Evolutionary conservation across 1,284 basidiomycete species (phyloP).

Genomic region (Cryptococcus neoformans): DNA sequence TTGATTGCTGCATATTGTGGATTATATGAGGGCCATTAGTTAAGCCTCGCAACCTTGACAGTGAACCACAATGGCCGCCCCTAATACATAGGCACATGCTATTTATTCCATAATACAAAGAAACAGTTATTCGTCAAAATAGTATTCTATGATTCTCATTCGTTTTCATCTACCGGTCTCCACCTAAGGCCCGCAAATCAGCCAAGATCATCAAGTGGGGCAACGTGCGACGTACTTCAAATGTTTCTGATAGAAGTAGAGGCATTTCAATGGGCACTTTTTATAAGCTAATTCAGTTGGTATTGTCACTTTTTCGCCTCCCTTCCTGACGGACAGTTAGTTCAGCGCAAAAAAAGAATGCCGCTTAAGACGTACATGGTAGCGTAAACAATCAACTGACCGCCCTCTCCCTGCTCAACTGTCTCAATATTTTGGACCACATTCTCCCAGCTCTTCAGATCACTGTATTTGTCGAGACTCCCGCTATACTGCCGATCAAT

Average conservation of each 20-base stretch:
- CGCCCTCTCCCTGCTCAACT: conserved; percentile 30
- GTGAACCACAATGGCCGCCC: too few relatives aligned
- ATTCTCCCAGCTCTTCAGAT: conserved; percentile 43
- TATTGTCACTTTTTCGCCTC: conserved; percentile 31
- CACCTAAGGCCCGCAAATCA: too few relatives aligned
- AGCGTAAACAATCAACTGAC: conserved; percentile 35
- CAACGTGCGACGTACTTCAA: conserved; percentile 29
- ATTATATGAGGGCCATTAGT: too few relatives aligned
- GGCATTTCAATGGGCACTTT: conserved; percentile 41
- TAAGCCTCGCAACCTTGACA: too few relatives aligned
- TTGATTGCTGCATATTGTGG: too few relatives aligned
- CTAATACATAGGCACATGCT: too few relatives aligned
- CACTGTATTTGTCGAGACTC: conserved; percentile 29
- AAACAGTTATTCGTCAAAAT: too few relatives aligned
- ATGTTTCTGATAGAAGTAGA: conserved; percentile 47
- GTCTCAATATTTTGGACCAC: conserved; percentile 40
- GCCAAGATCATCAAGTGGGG: too few relatives aligned
- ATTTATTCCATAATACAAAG: too few relatives aligned
- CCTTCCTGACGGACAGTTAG: conserved; percentile 24
- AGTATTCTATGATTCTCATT: too few relatives aligned
- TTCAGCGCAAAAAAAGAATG: background rate
- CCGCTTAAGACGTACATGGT: conserved; percentile 40
- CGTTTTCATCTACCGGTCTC: too few relatives aligned
- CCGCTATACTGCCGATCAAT: conserved; percentile 31
- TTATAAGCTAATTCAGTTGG: conserved; percentile 29